phyloP scores from a whole-genome alignment of 495 filamentous ascomycete genomes.

The Neurospora sublineolata region DNA sequence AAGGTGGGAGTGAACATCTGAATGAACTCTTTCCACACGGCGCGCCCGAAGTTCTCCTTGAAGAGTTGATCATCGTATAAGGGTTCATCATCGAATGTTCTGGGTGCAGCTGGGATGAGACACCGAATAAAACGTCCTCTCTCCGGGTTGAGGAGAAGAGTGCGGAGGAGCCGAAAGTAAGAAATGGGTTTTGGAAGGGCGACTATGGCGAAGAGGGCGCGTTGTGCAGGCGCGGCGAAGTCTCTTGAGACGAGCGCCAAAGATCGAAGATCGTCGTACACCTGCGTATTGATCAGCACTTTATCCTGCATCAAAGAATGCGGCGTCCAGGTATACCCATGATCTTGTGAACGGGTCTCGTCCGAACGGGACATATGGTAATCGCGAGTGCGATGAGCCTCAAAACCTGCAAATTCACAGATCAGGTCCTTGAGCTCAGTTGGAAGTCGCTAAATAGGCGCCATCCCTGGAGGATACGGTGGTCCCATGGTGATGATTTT shows the following conservation, averaged over 20 bases:
- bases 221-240: neutral
- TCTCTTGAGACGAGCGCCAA: neutral
- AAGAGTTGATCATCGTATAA: no score
- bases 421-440: neutral
- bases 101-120: neutral
- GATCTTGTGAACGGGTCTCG: neutral
- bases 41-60: rapidly evolving
- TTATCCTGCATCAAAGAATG: neutral
- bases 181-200: neutral
- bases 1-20: neutral
- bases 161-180: neutral
- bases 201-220: neutral
- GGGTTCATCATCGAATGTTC: neutral
- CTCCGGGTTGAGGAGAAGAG: neutral
- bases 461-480: neutral
- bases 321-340: neutral
- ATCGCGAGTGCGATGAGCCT: neutral
- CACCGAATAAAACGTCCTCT: neutral
- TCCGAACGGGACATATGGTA: neutral
- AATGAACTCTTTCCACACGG: neutral
- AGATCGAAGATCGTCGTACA: neutral
- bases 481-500: neutral
- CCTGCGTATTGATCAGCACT: neutral
- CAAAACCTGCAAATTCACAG: neutral
- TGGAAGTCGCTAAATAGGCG: neutral